Percentiles rank a stretch among this genome's conserved stretches.
Evolutionary conservation across 2,329 filamentous ascomycete genomes (phyloP).

Genomic region (Elsinoe batatas): DNA sequence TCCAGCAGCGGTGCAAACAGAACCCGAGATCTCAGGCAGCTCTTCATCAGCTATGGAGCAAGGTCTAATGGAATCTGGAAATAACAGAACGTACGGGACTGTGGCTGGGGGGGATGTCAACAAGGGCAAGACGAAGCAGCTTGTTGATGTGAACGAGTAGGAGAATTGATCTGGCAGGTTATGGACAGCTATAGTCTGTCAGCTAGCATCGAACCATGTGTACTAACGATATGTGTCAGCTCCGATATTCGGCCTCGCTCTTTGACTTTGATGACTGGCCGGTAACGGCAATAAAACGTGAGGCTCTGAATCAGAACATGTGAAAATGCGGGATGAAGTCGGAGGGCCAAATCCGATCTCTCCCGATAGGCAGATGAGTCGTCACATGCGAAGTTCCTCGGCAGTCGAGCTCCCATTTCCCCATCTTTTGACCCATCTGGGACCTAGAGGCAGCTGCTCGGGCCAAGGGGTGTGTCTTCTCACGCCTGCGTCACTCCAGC

Average conservation of each 20-base stretch:
- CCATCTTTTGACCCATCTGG: neutral
- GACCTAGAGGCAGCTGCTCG: neutral
- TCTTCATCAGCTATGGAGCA: neutral
- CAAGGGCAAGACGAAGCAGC: neutral
- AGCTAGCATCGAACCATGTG: neutral
- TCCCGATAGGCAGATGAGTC: neutral
- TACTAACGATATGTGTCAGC: neutral
- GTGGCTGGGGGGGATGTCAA: neutral
- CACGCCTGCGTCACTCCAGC: constrained; percentile 4
- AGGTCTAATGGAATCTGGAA: neutral
- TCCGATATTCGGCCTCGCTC: neutral
- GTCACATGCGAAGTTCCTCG: constrained; percentile 13
- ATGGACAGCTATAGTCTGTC: neutral
- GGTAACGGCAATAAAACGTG: neutral
- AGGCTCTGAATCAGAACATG: constrained; percentile 3
- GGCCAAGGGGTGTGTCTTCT: constrained; percentile 6
- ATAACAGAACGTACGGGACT: neutral
- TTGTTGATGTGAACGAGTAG: neutral
- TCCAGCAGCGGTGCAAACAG: neutral
- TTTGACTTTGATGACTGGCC: neutral
- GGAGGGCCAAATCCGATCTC: neutral
- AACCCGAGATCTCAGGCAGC: neutral
- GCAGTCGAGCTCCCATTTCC: neutral
- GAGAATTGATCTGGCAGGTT: neutral
- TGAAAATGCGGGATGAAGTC: constrained; percentile 9